Conservation (phyloP, 306 rosid genomes). For the Ormosia emarginata region DNA sequence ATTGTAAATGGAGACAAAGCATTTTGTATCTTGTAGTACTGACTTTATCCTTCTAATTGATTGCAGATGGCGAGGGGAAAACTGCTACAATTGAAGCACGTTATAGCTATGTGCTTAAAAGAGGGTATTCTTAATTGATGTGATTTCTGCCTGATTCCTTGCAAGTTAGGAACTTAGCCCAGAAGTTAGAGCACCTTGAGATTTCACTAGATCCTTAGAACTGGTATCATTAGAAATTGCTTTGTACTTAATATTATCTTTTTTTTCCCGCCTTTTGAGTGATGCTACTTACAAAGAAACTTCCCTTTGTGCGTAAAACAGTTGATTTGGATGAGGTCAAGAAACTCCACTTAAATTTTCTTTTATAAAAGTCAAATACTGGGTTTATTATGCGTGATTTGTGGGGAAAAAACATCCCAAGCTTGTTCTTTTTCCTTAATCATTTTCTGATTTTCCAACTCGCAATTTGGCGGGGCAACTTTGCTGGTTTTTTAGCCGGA, state of each 20-base stretch:
- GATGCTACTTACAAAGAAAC: not conserved
- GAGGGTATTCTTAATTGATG: slow-evolving; percentile 49
- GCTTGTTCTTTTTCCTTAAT: not conserved
- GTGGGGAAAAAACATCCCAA: not conserved
- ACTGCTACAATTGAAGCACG: slow-evolving; percentile 69
- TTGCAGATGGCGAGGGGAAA: slow-evolving; percentile 73
- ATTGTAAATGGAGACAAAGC: not conserved
- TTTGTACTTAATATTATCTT: slow-evolving; percentile 6
- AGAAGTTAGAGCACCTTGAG: not conserved
- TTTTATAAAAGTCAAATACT: not conserved
- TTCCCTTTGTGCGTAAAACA: not conserved
- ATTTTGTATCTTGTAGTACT: slow-evolving; percentile 5
- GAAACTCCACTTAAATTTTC: not conserved
- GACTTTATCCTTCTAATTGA: slow-evolving; percentile 21
- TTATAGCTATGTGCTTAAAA: slow-evolving; percentile 67
- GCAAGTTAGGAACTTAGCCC: slow-evolving; percentile 14
- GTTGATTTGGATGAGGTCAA: slow-evolving; percentile 7
- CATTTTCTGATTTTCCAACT: not conserved
- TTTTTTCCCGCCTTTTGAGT: not conserved
- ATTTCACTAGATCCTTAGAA: slow-evolving; percentile 14
- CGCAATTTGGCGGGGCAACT: not conserved
- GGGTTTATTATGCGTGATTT: not conserved
- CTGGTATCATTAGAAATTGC: slow-evolving; percentile 2
- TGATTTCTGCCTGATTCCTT: slow-evolving; percentile 24
- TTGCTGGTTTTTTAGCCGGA: not conserved